Evolutionary conservation across 495 filamentous ascomycete species (phyloP).

Genomic region (Usnea hakonensis): DNA sequence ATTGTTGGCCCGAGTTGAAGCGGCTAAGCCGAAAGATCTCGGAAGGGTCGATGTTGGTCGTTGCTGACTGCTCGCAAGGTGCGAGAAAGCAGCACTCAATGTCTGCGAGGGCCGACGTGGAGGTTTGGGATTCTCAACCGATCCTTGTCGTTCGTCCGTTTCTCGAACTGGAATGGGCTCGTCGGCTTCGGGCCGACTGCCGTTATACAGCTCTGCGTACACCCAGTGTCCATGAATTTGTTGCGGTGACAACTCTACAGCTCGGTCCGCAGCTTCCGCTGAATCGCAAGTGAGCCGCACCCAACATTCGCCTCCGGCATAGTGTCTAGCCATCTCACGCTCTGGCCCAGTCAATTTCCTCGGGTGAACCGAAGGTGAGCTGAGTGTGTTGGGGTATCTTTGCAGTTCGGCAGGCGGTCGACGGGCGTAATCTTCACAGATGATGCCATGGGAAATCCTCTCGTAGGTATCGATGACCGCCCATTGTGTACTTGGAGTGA

Average conservation of each 20-base stretch:
- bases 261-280: slow-evolving; percentile 65
- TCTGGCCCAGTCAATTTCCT: slow-evolving; percentile 58
- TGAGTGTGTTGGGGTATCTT: slow-evolving; percentile 52
- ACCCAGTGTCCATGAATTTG: slow-evolving; percentile 67
- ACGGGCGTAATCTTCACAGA: slow-evolving; percentile 86
- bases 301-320: slow-evolving; percentile 76
- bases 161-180: slow-evolving; percentile 45
- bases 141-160: slow-evolving; percentile 28
- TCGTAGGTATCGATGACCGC: slow-evolving; percentile 82
- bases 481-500: slow-evolving; percentile 63
- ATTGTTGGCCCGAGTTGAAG: slow-evolving; percentile 3
- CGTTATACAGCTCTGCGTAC: slow-evolving; percentile 68
- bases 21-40: slow-evolving; percentile 34
- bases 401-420: slow-evolving; percentile 50
- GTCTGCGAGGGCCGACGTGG: slow-evolving; percentile 28
- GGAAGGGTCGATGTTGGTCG: slow-evolving; percentile 35
- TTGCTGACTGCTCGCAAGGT: slow-evolving; percentile 28
- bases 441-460: slow-evolving; percentile 56
- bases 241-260: slow-evolving; percentile 67
- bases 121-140: slow-evolving; percentile 15
- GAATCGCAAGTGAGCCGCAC: slow-evolving; percentile 91
- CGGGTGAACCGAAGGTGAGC: slow-evolving; percentile 52
- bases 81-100: slow-evolving; percentile 34
- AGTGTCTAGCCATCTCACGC: slow-evolving; percentile 64
- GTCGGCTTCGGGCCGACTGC: slow-evolving; percentile 60